Percentiles rank a stretch among this genome's conserved stretches.
These are phyloP conservation scores for Fusarium guadeloupense DNA, from an alignment of 2,329 filamentous ascomycete species.

Conservation along the genomic window DNA sequence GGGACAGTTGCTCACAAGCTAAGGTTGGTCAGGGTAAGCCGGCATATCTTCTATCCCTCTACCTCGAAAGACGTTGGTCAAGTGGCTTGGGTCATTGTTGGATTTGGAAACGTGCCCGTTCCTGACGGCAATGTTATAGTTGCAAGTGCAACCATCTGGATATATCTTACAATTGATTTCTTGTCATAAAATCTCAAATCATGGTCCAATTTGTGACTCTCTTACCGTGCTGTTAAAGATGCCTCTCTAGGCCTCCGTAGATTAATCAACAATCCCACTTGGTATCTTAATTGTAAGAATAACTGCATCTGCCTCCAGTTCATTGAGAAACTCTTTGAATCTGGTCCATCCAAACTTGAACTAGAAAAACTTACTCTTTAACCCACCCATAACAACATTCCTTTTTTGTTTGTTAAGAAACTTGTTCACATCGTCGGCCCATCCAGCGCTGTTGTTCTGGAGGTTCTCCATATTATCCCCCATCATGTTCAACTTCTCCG, in stretches of 20 bases:
- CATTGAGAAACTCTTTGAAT: neutral
- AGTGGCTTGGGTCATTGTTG: neutral
- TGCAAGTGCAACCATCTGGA: neutral
- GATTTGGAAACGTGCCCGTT: neutral
- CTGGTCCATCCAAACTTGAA: neutral
- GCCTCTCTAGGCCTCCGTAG: neutral
- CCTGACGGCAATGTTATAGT: neutral
- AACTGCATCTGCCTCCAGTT: neutral
- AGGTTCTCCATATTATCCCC: slow-evolving; percentile 86
- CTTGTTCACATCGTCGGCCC: slow-evolving; percentile 88
- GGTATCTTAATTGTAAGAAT: slow-evolving; percentile 18
- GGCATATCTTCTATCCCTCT: neutral
- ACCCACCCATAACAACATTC: slow-evolving; percentile 77
- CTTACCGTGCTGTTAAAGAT: neutral
- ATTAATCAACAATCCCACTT: slow-evolving; percentile 5
- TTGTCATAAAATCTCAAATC: neutral
- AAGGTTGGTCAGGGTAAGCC: neutral
- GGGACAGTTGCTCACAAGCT: neutral
- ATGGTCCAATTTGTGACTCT: too few species aligned
- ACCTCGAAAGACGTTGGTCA: neutral
- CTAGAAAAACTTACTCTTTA: slow-evolving; percentile 67
- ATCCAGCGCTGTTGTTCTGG: slow-evolving; percentile 81
- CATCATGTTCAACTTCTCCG: slow-evolving; percentile 84
- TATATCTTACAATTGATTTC: neutral
- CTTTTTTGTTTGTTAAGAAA: slow-evolving; percentile 88